Percentiles rank a stretch among this genome's conserved stretches.
phyloP scores from a whole-genome alignment of 805 yeast genomes.

The Kurtzmaniella cleridarum region DNA sequence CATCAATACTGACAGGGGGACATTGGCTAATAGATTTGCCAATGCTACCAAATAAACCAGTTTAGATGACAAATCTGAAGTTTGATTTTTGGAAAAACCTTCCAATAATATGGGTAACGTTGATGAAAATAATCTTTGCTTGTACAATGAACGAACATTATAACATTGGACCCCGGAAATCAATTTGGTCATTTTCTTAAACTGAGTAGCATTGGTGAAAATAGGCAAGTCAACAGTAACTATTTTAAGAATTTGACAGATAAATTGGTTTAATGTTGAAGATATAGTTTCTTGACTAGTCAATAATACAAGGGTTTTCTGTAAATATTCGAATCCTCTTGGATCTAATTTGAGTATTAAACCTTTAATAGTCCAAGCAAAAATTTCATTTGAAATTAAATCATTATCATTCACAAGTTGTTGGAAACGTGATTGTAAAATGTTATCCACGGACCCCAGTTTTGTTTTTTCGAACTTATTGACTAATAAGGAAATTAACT shows the following conservation, averaged over 20 bases:
- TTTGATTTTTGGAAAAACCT: slow-evolving; percentile 34
- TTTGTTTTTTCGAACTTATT: slow-evolving; percentile 36
- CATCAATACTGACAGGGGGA: slow-evolving; percentile 57
- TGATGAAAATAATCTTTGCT: slow-evolving; percentile 69
- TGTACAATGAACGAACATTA: slow-evolving; percentile 63
- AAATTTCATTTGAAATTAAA: slow-evolving; percentile 34
- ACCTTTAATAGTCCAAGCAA: slow-evolving; percentile 71
- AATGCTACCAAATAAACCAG: slow-evolving; percentile 56
- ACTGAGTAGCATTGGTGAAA: slow-evolving; percentile 37
- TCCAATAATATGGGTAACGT: slow-evolving; percentile 52
- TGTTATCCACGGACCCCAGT: slow-evolving; percentile 3
- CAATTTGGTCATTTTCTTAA: slow-evolving; percentile 20
- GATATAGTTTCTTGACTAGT: slow-evolving; percentile 11
- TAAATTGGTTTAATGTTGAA: too few relatives aligned
- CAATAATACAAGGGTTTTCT: slow-evolving; percentile 18
- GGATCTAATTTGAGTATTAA: slow-evolving; percentile 53
- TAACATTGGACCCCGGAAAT: slow-evolving; percentile 47
- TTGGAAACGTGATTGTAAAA: not conserved
- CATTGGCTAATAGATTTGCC: slow-evolving; percentile 59
- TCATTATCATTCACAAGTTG: not conserved
- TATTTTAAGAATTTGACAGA: slow-evolving; percentile 18
- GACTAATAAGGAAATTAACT: slow-evolving; percentile 47
- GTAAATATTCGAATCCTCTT: slow-evolving; percentile 19
- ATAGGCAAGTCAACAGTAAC: slow-evolving; percentile 63
- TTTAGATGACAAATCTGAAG: slow-evolving; percentile 28